Evolutionary conservation across 345 rosid species (phyloP), one percentile per base, ranked within the genome.

Genomic region (Boechera retrofracta): DNA sequence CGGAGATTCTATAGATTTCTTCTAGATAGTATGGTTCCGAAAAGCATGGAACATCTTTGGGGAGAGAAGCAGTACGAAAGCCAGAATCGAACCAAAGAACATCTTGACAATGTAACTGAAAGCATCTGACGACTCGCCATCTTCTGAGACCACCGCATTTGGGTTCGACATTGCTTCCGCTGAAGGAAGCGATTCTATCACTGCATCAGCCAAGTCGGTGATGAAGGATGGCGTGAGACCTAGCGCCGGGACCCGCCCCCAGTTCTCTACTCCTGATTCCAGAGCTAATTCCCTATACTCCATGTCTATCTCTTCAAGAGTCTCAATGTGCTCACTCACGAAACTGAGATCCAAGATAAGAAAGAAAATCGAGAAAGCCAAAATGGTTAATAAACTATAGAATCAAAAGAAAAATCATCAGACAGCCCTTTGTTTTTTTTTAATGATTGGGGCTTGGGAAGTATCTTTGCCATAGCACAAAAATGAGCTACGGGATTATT

Each of bases 281-380:
- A 91, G 81, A 33, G 98, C 97, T 77, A 95, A 77, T 6, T 91
- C 80, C 83, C 85, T 89, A 82, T 91, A 92, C 77, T 89, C 96
- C 93, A 91, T 89, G 83, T 92, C 98, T 47, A 91, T 95, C 81
- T 95, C 99, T 81, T 92, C 97, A 44, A 92, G 93, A 4, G 99
- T 95, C 80, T 95, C 98, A 2, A 87, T 95, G 81, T 92, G 96
- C 90, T 89, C 98, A 32, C 97, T 95, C 67, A 91, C 97, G 76
- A 91, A 91, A 85, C 99, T 92, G 86, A 58, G 58, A 83, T 42
- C 21, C 21, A 45, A 54, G 70, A 63, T 12, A 51, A 10, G 72
- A 66, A 48, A 15, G 5, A n/a, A n/a, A 4, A 4, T 8, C 9
- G 0, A 76, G 47, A 60, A 58, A 75, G n/a, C 41, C 35, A 16